Percentiles rank a stretch among this genome's conserved stretches.
These are phyloP conservation scores for Lagenaria siceraria DNA, from an alignment of 306 rosid genomes.

Conservation along the genomic window DNA sequence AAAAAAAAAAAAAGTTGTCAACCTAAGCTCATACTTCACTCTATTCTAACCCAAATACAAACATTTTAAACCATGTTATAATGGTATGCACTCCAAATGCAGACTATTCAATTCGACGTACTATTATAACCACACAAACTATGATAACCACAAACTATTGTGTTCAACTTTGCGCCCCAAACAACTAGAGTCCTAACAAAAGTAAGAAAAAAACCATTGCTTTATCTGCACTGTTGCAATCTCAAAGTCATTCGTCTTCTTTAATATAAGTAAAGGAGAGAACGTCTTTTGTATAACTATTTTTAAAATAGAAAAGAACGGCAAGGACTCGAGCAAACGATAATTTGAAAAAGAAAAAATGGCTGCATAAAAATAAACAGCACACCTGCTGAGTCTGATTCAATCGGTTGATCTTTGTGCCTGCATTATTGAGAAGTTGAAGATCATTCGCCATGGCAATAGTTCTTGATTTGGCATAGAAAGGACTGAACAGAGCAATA, in stretches of 20 bases:
- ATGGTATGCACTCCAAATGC: too few relatives aligned
- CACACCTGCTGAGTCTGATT: slow-evolving; percentile 20
- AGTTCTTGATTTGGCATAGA: background rate
- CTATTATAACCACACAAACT: too few relatives aligned
- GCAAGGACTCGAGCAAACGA: background rate
- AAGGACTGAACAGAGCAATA: background rate
- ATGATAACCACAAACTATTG: too few relatives aligned
- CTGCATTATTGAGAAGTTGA: background rate
- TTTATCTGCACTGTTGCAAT: background rate
- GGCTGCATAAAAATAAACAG: background rate
- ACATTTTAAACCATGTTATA: too few relatives aligned
- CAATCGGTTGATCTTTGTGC: slow-evolving; percentile 16
- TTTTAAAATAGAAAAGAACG: background rate
- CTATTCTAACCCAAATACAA: too few relatives aligned
- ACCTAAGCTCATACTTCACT: too few relatives aligned
- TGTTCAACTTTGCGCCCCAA: too few relatives aligned
- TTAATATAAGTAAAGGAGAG: background rate
- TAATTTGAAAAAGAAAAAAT: background rate
- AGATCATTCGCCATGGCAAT: slow-evolving; percentile 4
- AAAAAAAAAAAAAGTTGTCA: too few relatives aligned
- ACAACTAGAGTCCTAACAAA: background rate
- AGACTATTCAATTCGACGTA: too few relatives aligned
- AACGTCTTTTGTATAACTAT: background rate
- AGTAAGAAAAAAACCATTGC: background rate
- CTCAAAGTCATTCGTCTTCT: background rate